Evolutionary conservation across 228 moss, liverwort and hornwort genomes (phyloP).

Genomic region (Sphagnum magellanicum): DNA sequence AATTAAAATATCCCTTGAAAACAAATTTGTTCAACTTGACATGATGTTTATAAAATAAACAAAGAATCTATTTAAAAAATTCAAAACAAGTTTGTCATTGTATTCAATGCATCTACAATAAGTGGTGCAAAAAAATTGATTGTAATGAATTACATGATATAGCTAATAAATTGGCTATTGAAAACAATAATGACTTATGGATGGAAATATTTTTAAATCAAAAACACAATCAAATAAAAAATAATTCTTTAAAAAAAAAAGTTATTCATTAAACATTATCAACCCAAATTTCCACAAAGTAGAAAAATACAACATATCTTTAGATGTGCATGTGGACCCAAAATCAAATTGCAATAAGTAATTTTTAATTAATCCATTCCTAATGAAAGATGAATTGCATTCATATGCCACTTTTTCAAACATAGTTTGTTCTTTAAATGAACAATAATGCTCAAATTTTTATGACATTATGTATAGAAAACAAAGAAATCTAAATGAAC

Average conservation of each 20-base stretch:
- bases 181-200: background rate
- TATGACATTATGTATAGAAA: too few species aligned
- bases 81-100: too few species aligned
- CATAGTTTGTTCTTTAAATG: background rate
- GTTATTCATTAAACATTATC: too few species aligned
- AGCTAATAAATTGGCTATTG: background rate
- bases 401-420: background rate
- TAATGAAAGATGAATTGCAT: background rate
- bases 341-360: background rate
- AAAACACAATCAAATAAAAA: background rate
- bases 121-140: background rate
- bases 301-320: background rate
- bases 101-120: too few species aligned
- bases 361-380: background rate
- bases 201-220: background rate
- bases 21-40: too few species aligned
- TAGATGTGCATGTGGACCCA: background rate
- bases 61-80: too few species aligned
- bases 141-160: background rate
- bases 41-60: too few species aligned
- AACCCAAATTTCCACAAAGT: background rate
- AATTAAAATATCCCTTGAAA: too few species aligned
- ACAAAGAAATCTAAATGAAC: too few species aligned
- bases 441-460: background rate
- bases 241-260: background rate